Base-by-base conservation (phyloP, 2,329 filamentous ascomycete species). In the Harringtonia lauricola region DNA sequence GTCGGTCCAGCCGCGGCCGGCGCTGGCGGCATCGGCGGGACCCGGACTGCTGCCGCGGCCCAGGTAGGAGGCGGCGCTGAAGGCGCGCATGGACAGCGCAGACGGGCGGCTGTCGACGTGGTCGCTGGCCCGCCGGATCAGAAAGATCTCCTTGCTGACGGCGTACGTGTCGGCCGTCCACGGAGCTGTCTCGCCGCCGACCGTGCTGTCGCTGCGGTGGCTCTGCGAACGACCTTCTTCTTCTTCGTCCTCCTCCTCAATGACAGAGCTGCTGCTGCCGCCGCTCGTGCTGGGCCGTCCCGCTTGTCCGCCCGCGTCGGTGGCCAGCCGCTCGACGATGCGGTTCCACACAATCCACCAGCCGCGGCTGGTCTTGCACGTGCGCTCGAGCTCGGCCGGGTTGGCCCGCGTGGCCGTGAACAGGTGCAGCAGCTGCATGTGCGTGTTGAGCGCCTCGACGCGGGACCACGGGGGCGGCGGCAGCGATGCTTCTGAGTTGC, bases 331-430 rank as follows among this genome's bases (percentile, higher is more conserved):
- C 40, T 68, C 68, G 7, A 71, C 54, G 19, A 81, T 62, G 21
- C 76, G 66, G 39, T 70, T 78, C 79, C 79, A 83, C 22, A 82
- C 76, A 26, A 83, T 67, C 79, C 80, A 83, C 76, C 79, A 83
- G 1, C 78, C 79, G 29, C 78, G 71, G 37, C 65, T 76, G 4
- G 79, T 83, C 64, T 83, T 81, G 53, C 72, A 75, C 2, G 77
- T 82, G 18, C 75, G 67, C 56, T 83, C 79, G 4, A 74, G 56
- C 47, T 76, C 72, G 4, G 60, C 59, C 15, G 52, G 50, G 30
- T 65, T 58, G 2, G 55, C 58, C 6, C 68, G 63, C 2, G 72
- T 74, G 9, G 65, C 57, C 17, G 63, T 60, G 51, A 75, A 72
- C 9, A 76, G 68, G 52, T 72, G 74, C 24, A 84, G 65, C 12